Base-by-base conservation (phyloP, 495 filamentous ascomycete species). In the Penicillium odoratum region DNA sequence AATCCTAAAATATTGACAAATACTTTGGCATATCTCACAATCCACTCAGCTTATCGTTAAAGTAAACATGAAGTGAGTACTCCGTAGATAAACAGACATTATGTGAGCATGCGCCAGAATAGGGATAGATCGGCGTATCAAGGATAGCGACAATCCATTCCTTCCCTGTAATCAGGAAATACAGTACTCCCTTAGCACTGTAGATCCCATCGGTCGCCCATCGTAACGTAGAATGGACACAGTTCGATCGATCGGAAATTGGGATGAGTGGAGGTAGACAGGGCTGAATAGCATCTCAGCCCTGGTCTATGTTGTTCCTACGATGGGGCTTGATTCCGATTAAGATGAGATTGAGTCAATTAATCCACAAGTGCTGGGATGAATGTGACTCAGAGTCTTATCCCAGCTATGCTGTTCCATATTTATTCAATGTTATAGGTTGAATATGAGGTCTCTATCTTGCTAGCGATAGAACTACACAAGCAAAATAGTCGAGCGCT, bases 171-270 rank as follows among this genome's bases (percentile, higher is more conserved):
- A 44, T 13, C 26, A n/a, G 18, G 21, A 43, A 29, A 28, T 48
- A 25, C 21, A 1, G 21, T 21, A 21, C 33, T 45, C 9, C 9
- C 40, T 33, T 33, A 48, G 44, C 29, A 48, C 48, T 59, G 60
- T 25, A 55, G 56, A 63, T 63, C 56, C 16, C 29, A 26, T 26
- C 53, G 33, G 60, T 59, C 56, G 56, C 60, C 60, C 49, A 42
- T 55, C 40, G 56, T 63, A 53, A 63, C 56, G 18, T 10, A 30
- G 45, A 56, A 46, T 50, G 44, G 46, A 40, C 5, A 38, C 8
- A 10, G 34, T 52, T 28, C 42, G 33, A 29, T 11, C 44, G 21
- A 13, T 18, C 13, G 13, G 11, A 30, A 13, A 31, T 30, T 11
- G 28, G 44, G 55, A 25, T 0, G 13, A 53, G 36, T 42, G 13